phyloP scores from a whole-genome alignment of 2,329 filamentous ascomycete genomes.

The Aspergillus unguis region DNA sequence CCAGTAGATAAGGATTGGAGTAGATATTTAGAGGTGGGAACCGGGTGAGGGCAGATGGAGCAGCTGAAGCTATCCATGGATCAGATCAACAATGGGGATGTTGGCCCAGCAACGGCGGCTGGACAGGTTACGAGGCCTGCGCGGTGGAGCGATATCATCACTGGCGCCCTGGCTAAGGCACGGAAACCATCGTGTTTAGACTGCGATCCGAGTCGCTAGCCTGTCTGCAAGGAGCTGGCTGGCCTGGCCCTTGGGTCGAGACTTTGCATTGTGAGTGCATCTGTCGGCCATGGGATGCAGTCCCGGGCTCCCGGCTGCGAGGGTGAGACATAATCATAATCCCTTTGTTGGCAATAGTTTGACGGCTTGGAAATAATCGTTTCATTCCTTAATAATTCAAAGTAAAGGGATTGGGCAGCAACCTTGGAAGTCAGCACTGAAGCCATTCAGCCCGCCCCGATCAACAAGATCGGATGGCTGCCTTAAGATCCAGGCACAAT shows the following conservation, averaged over 20 bases:
- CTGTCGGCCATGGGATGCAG: constrained; percentile 4
- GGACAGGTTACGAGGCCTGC: constrained; percentile 17
- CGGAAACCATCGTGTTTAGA: constrained; percentile 13
- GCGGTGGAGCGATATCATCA: constrained; percentile 17
- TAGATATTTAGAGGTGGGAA: constrained; percentile 27
- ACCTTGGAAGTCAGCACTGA: neutral
- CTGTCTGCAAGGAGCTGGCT: constrained; percentile 20
- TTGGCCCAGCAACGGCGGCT: constrained; percentile 37
- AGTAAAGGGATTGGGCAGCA: constrained; percentile 3
- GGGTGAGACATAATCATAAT: constrained; percentile 21
- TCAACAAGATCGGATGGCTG: neutral
- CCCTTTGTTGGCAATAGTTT: constrained; percentile 20
- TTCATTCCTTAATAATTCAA: constrained; percentile 14
- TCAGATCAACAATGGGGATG: constrained; percentile 39
- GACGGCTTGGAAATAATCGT: constrained; percentile 12
- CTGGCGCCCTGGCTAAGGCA: constrained; percentile 18
- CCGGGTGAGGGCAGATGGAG: constrained; percentile 27
- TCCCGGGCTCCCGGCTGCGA: constrained; percentile 12
- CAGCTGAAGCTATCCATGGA: constrained; percentile 31
- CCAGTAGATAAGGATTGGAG: constrained; percentile 22
- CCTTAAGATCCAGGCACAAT: constrained; percentile 4
- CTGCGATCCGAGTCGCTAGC: constrained; percentile 15
- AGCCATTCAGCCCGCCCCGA: neutral
- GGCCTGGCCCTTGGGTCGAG: constrained; percentile 10
- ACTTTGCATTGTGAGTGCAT: constrained; percentile 6